Evolutionary conservation across 371 early-diverging fungal species (phyloP).

Genomic region (Funneliformis caledonium): DNA sequence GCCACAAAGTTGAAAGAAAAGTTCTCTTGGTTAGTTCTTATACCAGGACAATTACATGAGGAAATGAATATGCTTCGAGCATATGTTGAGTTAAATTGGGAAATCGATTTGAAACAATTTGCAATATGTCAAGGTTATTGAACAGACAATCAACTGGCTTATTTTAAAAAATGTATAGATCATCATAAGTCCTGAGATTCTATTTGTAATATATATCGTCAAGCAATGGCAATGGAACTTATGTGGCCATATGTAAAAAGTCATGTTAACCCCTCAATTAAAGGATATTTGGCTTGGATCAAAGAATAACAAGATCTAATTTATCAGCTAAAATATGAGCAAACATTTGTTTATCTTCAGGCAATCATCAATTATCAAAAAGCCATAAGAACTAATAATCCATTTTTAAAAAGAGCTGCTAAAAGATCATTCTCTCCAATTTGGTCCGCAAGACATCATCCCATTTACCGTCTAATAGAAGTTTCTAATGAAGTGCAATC

Average conservation of each 20-base stretch:
- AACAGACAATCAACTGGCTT: conserved; percentile 6
- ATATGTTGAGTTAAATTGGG: neutral
- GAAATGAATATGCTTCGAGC: conserved; percentile 16
- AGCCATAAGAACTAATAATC: neutral
- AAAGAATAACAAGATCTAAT: conserved; percentile 22
- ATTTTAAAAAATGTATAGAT: conserved; percentile 9
- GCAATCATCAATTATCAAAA: neutral
- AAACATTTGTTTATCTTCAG: conserved; percentile 3
- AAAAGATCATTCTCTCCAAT: conserved; percentile 19
- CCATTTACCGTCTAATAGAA: conserved; percentile 9
- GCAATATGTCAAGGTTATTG: conserved; percentile 16
- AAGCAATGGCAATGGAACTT: conserved; percentile 7
- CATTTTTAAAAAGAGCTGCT: conserved; percentile 3
- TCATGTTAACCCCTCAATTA: neutral
- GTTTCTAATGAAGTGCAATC: neutral
- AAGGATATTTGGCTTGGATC: neutral
- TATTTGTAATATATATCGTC: conserved; percentile 23
- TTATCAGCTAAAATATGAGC: conserved; percentile 19
- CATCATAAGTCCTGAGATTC: conserved; percentile 9
- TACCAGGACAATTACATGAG: conserved; percentile 13
- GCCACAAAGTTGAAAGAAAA: conserved; percentile 8
- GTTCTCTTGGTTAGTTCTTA: conserved; percentile 20
- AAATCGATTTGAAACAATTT: neutral
- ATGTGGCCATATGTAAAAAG: conserved; percentile 24
- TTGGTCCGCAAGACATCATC: neutral